Conservation (phyloP, 2,329 filamentous ascomycete species). For the Eutypa lata region DNA sequence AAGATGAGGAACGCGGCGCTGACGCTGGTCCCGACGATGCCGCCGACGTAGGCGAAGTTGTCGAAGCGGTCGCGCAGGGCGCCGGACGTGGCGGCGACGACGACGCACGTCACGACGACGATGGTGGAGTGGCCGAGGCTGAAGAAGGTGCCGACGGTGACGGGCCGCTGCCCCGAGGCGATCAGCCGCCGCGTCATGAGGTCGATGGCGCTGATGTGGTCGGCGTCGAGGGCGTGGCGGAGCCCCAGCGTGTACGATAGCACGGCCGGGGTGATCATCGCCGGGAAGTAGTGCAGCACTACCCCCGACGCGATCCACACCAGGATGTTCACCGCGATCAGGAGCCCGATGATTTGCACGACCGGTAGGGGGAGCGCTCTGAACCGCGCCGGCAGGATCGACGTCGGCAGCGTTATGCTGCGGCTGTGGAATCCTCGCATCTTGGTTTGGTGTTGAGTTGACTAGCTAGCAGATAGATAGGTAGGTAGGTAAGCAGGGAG, state of each 20-base stretch:
- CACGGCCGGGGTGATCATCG: slow-evolving; percentile 74
- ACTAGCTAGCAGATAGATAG: too few species aligned
- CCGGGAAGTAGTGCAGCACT: slow-evolving; percentile 50
- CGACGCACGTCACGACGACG: slow-evolving; percentile 83
- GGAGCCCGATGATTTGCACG: slow-evolving; percentile 47
- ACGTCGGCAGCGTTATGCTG: too few species aligned
- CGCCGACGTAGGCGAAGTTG: slow-evolving; percentile 74
- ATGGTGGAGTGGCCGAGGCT: slow-evolving; percentile 91
- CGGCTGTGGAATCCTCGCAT: slow-evolving; percentile 19
- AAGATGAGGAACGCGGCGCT: slow-evolving; percentile 80
- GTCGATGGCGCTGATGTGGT: slow-evolving; percentile 85
- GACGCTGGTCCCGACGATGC: slow-evolving; percentile 85
- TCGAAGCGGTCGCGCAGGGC: slow-evolving; percentile 80
- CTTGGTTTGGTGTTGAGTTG: background rate
- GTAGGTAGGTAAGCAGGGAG: too few species aligned
- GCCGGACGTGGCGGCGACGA: slow-evolving; percentile 86
- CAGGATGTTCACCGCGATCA: slow-evolving; percentile 49
- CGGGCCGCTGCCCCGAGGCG: slow-evolving; percentile 78
- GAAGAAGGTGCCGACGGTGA: slow-evolving; percentile 93
- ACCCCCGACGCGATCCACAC: slow-evolving; percentile 55
- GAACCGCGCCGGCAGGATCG: slow-evolving; percentile 17
- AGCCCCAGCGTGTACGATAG: slow-evolving; percentile 86
- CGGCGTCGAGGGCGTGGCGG: slow-evolving; percentile 94
- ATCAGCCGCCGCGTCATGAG: slow-evolving; percentile 89
- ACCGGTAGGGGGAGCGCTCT: slow-evolving; percentile 28